Evolutionary conservation across 1,284 basidiomycete genomes (phyloP), one percentile per base, ranked within the genome.

Genomic region (Neotropicomus parvogracilis): DNA sequence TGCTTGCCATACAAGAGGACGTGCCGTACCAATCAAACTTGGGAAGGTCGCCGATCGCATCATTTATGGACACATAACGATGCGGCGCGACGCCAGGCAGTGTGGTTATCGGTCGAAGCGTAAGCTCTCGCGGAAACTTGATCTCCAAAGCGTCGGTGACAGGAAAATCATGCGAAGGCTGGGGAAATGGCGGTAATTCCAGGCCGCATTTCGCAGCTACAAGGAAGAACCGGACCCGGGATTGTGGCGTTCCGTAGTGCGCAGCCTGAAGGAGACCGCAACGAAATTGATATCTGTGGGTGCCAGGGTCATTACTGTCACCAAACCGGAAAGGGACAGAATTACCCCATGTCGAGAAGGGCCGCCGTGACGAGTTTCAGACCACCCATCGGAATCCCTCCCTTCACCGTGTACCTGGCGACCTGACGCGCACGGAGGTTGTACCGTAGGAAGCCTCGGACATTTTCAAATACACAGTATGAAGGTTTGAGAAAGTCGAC

Each of bases 231-330:
- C 87, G 77, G 27, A 81, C 67, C 1, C 88, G 75, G 3, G 71
- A 63, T 63, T 90, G 88, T 2, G 88, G 87, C 2, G 81, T 73
- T 2, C 88, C 86, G 57, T 87, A 88, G 48, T 86, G 78, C 1
- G 71, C 85, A 8, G 85, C 85, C 64, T 90, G 81, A 0, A 89
- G 67, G 0, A 85, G 66, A 6, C 70, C 74, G 58, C 77, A 82
- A 0, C 79, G 74, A 6, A 85, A 70, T 60, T 88, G 86, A 60
- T 88, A 89, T 13, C 85, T 88, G 36, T 21, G 5, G 14, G 44
- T 24, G 40, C 36, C 13, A 14, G n/a, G 12, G 12, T 42, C 28
- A 17, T 29, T 38, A 20, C 6, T 19, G 4, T n/a, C 5, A 39
- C 24, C 12, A 29, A 43, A 31, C 8, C 0, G 0, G 36, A 1